These are phyloP conservation scores for Phaeotremella fagi DNA, from an alignment of 768 basidiomycete species.

Conservation along the genomic window DNA sequence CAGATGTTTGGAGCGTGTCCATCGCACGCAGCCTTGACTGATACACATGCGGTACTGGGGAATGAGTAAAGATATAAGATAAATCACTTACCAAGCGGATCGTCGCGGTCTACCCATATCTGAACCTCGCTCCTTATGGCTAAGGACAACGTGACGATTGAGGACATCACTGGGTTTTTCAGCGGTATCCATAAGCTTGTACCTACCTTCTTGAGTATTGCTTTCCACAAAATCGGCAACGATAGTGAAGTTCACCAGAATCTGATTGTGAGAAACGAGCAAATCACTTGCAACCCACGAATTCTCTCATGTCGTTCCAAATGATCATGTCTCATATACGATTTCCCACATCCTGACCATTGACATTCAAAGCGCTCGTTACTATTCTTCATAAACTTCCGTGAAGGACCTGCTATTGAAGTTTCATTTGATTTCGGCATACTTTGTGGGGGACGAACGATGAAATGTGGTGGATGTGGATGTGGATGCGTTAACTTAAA, in stretches of 20 bases:
- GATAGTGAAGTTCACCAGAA: neutral
- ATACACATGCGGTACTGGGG: neutral
- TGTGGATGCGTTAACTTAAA: no score
- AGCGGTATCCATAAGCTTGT: neutral
- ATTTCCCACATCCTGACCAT: conserved; percentile 6
- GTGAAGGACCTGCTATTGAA: no score
- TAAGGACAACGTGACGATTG: conserved; percentile 1
- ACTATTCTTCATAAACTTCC: no score
- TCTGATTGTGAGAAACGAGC: neutral
- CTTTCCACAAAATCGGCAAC: conserved; percentile 5
- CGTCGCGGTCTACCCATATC: conserved; percentile 7
- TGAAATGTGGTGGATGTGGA: no score
- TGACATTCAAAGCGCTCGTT: neutral
- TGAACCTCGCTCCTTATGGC: neutral
- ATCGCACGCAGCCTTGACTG: neutral
- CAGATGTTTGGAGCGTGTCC: neutral
- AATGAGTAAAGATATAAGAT: neutral
- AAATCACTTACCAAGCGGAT: conserved; percentile 4
- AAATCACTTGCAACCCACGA: conserved; percentile 1
- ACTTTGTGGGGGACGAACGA: no score
- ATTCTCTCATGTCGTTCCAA: conserved; percentile 6
- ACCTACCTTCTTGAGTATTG: conserved; percentile 6
- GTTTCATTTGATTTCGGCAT: no score
- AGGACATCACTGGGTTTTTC: conserved; percentile 5
- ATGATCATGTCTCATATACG: conserved; percentile 8